These are phyloP conservation scores for Pythium coloratum DNA, from an alignment of 352 stramenopile genomes.

Conservation along the genomic window DNA sequence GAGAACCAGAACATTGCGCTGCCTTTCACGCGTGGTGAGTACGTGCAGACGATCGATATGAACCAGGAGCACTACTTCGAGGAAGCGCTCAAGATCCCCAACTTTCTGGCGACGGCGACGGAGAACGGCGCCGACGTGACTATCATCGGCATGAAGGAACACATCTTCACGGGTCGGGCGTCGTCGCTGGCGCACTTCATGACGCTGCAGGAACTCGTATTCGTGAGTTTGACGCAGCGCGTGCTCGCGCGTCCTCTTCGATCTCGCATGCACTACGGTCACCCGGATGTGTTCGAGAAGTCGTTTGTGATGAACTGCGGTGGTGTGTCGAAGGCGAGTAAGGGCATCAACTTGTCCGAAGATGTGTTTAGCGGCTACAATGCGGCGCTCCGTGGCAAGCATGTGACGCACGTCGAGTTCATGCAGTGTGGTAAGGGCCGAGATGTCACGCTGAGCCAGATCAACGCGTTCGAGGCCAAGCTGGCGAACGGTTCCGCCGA, in stretches of 20 bases:
- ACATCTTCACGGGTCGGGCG: conserved; percentile 87
- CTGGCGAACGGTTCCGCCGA: conserved; percentile 81
- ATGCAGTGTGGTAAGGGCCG: conserved; percentile 88
- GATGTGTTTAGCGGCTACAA: conserved; percentile 91
- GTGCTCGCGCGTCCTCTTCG: conserved; percentile 76
- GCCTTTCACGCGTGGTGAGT: conserved; percentile 85
- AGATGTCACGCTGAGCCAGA: conserved; percentile 87
- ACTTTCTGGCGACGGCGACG: conserved; percentile 80
- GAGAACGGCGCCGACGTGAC: conserved; percentile 64
- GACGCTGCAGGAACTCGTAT: conserved; percentile 86
- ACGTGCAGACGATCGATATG: conserved; percentile 91
- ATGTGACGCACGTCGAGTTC: conserved; percentile 83
- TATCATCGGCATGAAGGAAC: conserved; percentile 89
- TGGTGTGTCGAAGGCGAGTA: conserved; percentile 84
- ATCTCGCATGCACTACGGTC: conserved; percentile 86
- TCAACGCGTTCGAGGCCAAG: conserved; percentile 88
- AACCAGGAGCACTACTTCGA: conserved; percentile 91
- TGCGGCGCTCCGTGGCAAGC: conserved; percentile 67
- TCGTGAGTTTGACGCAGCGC: conserved; percentile 85
- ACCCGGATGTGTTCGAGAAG: conserved; percentile 89
- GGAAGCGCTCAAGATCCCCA: conserved; percentile 88
- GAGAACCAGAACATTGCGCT: conserved; percentile 89
- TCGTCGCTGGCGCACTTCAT: conserved; percentile 87
- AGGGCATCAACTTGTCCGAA: conserved; percentile 89
- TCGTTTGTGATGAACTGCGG: conserved; percentile 85